A percentile compares a stretch with the other conserved stretches of the same genome.
phyloP scores from a whole-genome alignment of 345 rosid genomes.

The Zanthoxylum bungeanum region DNA sequence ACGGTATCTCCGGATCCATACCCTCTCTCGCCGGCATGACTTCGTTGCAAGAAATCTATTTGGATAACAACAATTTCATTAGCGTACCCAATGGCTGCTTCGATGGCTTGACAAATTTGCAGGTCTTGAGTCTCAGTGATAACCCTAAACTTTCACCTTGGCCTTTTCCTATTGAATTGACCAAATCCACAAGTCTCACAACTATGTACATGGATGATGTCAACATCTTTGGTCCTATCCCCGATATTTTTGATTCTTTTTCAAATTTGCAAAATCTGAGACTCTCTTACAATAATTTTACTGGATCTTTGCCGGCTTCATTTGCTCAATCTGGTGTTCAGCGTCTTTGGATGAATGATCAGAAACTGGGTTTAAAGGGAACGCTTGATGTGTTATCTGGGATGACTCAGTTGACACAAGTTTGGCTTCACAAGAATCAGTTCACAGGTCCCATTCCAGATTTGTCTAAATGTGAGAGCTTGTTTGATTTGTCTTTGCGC shows the following conservation, averaged over 20 bases:
- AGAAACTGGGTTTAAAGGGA: slow-evolving; percentile 54
- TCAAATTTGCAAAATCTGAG: slow-evolving; percentile 46
- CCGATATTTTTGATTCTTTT: slow-evolving; percentile 53
- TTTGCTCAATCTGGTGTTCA: slow-evolving; percentile 44
- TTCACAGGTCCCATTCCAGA: slow-evolving; percentile 79
- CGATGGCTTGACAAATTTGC: slow-evolving; percentile 54
- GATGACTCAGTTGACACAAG: slow-evolving; percentile 53
- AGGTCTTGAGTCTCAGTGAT: slow-evolving; percentile 38
- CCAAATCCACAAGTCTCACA: slow-evolving; percentile 34
- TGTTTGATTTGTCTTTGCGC: slow-evolving; percentile 71
- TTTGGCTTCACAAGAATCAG: slow-evolving; percentile 69
- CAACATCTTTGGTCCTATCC: slow-evolving; percentile 46
- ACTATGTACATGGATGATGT: slow-evolving; percentile 41
- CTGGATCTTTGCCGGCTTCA: slow-evolving; percentile 61
- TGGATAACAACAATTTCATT: slow-evolving; percentile 55
- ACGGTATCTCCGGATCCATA: slow-evolving; percentile 50
- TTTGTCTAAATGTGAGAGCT: slow-evolving; percentile 43
- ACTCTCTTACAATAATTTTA: slow-evolving; percentile 69
- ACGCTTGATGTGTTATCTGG: slow-evolving; percentile 50
- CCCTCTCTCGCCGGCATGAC: slow-evolving; percentile 61
- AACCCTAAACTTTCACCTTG: slow-evolving; percentile 38
- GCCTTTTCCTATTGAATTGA: slow-evolving; percentile 58
- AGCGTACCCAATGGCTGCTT: slow-evolving; percentile 52
- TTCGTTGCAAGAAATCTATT: slow-evolving; percentile 35
- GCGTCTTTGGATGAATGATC: slow-evolving; percentile 69